These are phyloP conservation scores for Nothopassalora personata DNA, from an alignment of 2,329 filamentous ascomycete genomes.

Conservation along the genomic window DNA sequence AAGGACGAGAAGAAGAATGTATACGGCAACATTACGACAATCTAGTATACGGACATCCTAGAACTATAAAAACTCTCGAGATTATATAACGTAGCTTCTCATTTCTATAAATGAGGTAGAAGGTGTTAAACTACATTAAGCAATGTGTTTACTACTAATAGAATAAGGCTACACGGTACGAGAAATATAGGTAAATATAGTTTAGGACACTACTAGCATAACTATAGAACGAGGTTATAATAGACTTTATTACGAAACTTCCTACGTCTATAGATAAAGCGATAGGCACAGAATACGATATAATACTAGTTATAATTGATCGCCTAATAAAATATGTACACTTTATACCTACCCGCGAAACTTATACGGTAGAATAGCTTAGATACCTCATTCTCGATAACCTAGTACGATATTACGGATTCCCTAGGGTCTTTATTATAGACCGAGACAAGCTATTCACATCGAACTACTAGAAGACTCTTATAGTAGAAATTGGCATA, in stretches of 20 bases:
- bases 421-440: too few relatives aligned
- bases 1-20: too few relatives aligned
- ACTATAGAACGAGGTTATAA: neutral
- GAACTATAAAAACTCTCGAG: too few relatives aligned
- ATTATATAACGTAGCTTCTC: neutral
- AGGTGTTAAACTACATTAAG: constrained; percentile 8
- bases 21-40: too few relatives aligned
- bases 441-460: too few relatives aligned
- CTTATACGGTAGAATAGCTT: constrained; percentile 10
- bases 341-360: neutral
- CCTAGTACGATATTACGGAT: constrained; percentile 16
- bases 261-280: too few relatives aligned
- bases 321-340: constrained; percentile 13
- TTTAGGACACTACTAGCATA: neutral
- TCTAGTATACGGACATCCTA: too few relatives aligned
- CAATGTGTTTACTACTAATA: constrained; percentile 23
- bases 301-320: constrained; percentile 21
- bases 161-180: constrained; percentile 26
- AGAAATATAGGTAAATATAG: neutral
- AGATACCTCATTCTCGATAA: constrained; percentile 18
- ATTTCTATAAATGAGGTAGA: constrained; percentile 1
- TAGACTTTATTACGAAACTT: too few relatives aligned
- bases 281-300: constrained; percentile 7
- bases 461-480: too few relatives aligned
- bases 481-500: too few relatives aligned